Evolutionary conservation across 768 basidiomycete genomes (phyloP).

Genomic region (Boletus rubropictus): DNA sequence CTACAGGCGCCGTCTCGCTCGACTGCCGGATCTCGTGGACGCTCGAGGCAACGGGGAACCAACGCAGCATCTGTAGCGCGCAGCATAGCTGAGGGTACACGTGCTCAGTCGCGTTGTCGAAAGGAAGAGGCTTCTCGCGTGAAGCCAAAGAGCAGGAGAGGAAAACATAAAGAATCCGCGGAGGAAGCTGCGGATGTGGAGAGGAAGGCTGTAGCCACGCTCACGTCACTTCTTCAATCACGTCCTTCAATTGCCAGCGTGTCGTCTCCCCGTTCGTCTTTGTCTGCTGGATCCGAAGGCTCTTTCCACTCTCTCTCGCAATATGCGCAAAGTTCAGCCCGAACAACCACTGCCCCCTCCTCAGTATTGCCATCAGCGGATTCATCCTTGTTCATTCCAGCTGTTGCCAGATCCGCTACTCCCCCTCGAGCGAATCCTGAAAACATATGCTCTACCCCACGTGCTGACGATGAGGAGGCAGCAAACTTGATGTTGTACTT

Average conservation of each 20-base stretch:
- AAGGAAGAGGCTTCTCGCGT: conserved; percentile 35
- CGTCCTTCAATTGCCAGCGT: conserved; percentile 56
- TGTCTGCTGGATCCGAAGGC: conserved; percentile 64
- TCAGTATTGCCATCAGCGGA: conserved; percentile 38
- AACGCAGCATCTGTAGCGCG: conserved; percentile 24
- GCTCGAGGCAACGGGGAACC: conserved; percentile 15
- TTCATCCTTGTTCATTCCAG: conserved; percentile 31
- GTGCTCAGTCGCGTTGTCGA: conserved; percentile 40
- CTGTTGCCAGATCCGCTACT: conserved; percentile 26
- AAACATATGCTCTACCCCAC: conserved; percentile 41
- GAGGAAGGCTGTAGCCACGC: conserved; percentile 78
- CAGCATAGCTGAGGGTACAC: conserved; percentile 43
- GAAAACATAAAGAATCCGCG: conserved; percentile 42
- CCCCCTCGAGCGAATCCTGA: conserved; percentile 31
- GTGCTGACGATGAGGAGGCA: conserved; percentile 69
- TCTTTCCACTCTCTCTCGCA: conserved; percentile 59
- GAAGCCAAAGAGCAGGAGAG: conserved; percentile 41
- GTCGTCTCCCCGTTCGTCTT: conserved; percentile 66
- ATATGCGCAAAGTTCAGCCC: conserved; percentile 62
- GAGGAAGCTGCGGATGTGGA: conserved; percentile 48
- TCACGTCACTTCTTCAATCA: conserved; percentile 66
- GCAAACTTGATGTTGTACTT: conserved; percentile 83
- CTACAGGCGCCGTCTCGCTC: conserved; percentile 43
- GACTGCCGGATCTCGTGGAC: conserved; percentile 28
- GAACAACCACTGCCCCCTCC: conserved; percentile 41